Percentiles rank a stretch among this genome's conserved stretches.
phyloP scores from a whole-genome alignment of 345 rosid genomes.

The Physaria fendleri region DNA sequence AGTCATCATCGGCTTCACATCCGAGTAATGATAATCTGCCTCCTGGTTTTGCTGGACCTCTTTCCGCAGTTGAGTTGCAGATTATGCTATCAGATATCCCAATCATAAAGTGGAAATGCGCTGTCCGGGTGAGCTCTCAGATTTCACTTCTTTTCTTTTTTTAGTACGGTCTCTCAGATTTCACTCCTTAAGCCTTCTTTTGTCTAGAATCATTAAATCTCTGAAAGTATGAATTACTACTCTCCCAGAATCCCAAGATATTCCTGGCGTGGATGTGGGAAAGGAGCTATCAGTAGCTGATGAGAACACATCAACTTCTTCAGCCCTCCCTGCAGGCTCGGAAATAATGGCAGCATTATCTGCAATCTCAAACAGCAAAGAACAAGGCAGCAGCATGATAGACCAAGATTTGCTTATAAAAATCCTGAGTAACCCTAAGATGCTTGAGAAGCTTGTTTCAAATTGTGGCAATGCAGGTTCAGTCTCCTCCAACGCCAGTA shows the following conservation, averaged over 20 bases:
- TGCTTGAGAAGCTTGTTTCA: constrained; percentile 64
- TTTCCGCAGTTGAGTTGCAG: constrained; percentile 39
- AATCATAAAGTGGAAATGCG: constrained; percentile 65
- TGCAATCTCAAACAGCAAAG: constrained; percentile 59
- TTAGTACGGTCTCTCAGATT: no score
- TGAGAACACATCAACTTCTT: constrained; percentile 37
- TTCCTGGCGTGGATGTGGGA: constrained; percentile 8
- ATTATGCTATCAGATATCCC: constrained; percentile 63
- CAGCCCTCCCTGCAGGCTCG: constrained; percentile 37
- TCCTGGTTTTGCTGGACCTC: constrained; percentile 85
- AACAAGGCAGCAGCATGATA: constrained; percentile 49
- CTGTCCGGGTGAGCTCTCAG: constrained; percentile 49
- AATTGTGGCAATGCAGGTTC: constrained; percentile 43
- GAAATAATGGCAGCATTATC: constrained; percentile 60
- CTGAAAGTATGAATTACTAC: no score
- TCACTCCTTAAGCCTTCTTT: background rate
- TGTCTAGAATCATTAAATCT: constrained; percentile 3
- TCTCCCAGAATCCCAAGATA: no score
- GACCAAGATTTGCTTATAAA: constrained; percentile 75
- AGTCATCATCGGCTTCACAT: constrained; percentile 50
- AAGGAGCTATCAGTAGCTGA: constrained; percentile 9
- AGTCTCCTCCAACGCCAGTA: constrained; percentile 31
- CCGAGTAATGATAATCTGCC: constrained; percentile 62
- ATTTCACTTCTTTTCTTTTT: no score
- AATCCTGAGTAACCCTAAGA: constrained; percentile 69